Evolutionary conservation across 2,329 filamentous ascomycete species (phyloP).

Genomic region (Aspergillus hortae): DNA sequence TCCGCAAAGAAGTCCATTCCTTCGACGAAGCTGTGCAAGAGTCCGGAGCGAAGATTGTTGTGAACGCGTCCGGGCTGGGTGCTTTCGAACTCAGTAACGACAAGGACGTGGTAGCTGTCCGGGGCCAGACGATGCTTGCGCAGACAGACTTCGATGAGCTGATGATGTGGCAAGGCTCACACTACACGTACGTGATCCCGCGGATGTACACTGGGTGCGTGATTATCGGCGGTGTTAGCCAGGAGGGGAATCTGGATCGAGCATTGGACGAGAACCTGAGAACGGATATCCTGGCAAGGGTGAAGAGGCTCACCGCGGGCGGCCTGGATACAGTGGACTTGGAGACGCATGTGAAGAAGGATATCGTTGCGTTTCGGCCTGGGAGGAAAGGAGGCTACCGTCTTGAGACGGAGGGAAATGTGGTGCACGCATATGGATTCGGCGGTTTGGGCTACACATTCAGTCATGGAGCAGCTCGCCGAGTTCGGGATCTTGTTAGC

Average conservation of each 20-base stretch:
- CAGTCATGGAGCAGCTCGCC: slow-evolving; percentile 7
- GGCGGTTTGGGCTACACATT: slow-evolving; percentile 13
- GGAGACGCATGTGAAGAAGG: slow-evolving; percentile 2
- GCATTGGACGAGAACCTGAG: slow-evolving; percentile 6
- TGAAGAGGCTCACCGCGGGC: slow-evolving; percentile 3
- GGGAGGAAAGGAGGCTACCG: slow-evolving; percentile 16
- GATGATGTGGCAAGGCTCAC: slow-evolving; percentile 16
- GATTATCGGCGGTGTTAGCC: slow-evolving; percentile 17
- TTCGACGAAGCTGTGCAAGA: slow-evolving; percentile 9
- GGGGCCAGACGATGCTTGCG: slow-evolving; percentile 24
- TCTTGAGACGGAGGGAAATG: slow-evolving; percentile 12
- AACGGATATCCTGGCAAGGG: slow-evolving; percentile 13
- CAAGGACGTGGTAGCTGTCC: slow-evolving; percentile 29
- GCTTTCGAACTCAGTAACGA: slow-evolving; percentile 17
- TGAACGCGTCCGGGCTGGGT: slow-evolving; percentile 18
- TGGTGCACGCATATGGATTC: slow-evolving; percentile 20
- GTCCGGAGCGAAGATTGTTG: slow-evolving; percentile 4
- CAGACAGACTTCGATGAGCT: slow-evolving; percentile 15
- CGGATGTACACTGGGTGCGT: slow-evolving; percentile 16
- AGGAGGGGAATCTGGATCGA: slow-evolving; percentile 10
- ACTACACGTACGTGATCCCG: slow-evolving; percentile 22
- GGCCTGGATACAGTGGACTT: slow-evolving; percentile 4
- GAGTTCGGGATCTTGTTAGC: background rate
- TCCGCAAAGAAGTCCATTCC: slow-evolving; percentile 6
- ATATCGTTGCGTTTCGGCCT: slow-evolving; percentile 20